Base-by-base conservation (phyloP, 352 stramenopile genomes). In the Hyaloperonospora brassicae region DNA sequence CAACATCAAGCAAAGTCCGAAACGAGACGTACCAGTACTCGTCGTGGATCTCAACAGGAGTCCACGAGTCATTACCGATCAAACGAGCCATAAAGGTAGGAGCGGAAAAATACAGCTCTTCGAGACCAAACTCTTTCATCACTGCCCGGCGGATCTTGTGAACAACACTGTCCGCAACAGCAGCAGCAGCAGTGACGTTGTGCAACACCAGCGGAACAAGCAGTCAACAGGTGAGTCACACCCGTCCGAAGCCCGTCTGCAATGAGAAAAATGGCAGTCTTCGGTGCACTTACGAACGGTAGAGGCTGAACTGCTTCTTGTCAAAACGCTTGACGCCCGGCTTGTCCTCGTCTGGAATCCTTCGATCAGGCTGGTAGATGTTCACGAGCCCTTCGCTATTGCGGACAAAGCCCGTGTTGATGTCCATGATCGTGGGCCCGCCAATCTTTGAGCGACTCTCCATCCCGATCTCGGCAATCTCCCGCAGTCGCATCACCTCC, bases 81-180 rank as follows among this genome's bases (percentile, higher is more conserved):
- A 96, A 73, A 5, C 89, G 79, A 27, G 89, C 95, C 45, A 97
- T 92, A 64, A 97, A 97, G 9, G 89, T 97, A 14, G 89, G 89
- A 14, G 86, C 89, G n/a, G 89, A 96, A 56, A 97, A 97, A 55
- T 95, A 93, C 35, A 96, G 66, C 35, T 73, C 59, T 42, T 84
- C 60, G 8, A 94, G 59, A 31, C 70, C 24, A 46, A 96, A 96
- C 49, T 91, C 82, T 14, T 88, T 68, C 50, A 93, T 85, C 31
- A 96, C 43, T 17, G 73, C 71, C 48, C 74, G 38, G 2, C 81
- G 80, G 49, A 97, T 94, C 35, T 77, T 80, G 45, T 89, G 64
- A 30, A 96, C 89, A 36, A 89, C 66, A 22, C 70, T 84, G 42
- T 59, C 23, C 17, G 17, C 17, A 17, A 17, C 17, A 17, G 17